These are phyloP conservation scores for Mycena kentingensis DNA, from an alignment of 768 basidiomycete genomes.

Conservation along the genomic window DNA sequence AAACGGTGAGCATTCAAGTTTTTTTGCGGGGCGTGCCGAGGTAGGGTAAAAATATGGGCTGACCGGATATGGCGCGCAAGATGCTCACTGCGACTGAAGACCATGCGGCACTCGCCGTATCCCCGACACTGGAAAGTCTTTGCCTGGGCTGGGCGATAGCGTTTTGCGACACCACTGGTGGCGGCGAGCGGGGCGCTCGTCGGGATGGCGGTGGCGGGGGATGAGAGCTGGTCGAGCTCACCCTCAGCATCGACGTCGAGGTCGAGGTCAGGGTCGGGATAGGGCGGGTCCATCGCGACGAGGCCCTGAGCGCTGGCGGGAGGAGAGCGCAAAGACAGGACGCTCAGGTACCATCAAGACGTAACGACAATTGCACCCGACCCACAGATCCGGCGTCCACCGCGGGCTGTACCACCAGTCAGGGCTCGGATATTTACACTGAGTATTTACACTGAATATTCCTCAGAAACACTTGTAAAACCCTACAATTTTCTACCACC, in stretches of 20 bases:
- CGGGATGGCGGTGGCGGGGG: not conserved
- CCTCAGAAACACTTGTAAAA: too few relatives aligned
- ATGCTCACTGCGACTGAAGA: constrained; percentile 94
- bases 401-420: too few relatives aligned
- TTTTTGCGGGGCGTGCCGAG: too few relatives aligned
- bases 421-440: too few relatives aligned
- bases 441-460: too few relatives aligned
- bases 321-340: too few relatives aligned
- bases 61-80: constrained; percentile 94
- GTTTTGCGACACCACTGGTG: constrained; percentile 43
- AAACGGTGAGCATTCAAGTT: not conserved
- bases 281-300: not conserved
- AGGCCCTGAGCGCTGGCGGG: not conserved
- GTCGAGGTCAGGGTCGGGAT: not conserved
- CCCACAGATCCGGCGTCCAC: too few relatives aligned
- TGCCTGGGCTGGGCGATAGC: constrained; percentile 81
- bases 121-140: constrained; percentile 96
- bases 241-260: constrained; percentile 7
- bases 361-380: too few relatives aligned
- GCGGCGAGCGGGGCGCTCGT: not conserved
- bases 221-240: constrained; percentile 2
- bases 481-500: too few relatives aligned
- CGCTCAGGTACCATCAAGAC: too few relatives aligned
- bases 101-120: constrained; percentile 95
- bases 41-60: constrained; percentile 32